Conservation (phyloP, 2,329 filamentous ascomycete species). For the Penicillium sp. region DNA sequence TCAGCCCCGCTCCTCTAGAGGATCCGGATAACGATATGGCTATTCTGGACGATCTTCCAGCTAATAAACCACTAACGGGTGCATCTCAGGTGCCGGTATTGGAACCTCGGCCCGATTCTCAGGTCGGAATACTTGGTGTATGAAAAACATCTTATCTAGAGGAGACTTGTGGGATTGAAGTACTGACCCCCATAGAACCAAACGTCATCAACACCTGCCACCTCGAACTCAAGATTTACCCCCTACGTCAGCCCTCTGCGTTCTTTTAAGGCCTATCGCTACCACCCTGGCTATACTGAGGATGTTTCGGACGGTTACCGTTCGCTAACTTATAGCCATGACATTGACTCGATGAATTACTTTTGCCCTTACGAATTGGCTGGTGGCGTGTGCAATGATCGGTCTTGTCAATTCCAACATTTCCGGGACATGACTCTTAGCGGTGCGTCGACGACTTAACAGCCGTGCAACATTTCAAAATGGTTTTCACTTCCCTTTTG, state of each 20-base stretch:
- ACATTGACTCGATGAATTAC: constrained; percentile 72
- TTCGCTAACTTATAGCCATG: constrained; percentile 91
- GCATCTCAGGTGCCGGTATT: constrained; percentile 28
- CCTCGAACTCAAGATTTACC: constrained; percentile 41
- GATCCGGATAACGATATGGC: constrained; percentile 20
- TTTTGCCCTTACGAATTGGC: constrained; percentile 76
- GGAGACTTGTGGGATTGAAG: constrained; percentile 10
- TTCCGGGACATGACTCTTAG: constrained; percentile 70
- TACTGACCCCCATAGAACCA: constrained; percentile 34
- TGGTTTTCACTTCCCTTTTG: constrained; percentile 23
- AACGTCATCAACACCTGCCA: constrained; percentile 10
- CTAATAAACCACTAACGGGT: constrained; percentile 34
- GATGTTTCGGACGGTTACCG: constrained; percentile 74
- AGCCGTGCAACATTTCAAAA: constrained; percentile 24
- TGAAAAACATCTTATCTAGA: constrained; percentile 22
- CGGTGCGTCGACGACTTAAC: constrained; percentile 64
- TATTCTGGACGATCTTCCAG: constrained; percentile 19
- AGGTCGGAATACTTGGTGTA: constrained; percentile 35
- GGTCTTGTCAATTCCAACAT: constrained; percentile 75
- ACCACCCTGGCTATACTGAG: constrained; percentile 73
- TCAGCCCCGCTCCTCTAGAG: constrained; percentile 42
- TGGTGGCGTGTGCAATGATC: constrained; percentile 71
- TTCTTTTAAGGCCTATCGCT: constrained; percentile 84
- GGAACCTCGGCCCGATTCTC: constrained; percentile 20
- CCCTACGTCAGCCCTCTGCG: constrained; percentile 83